A percentile compares a stretch with the other conserved stretches of the same genome.
These are phyloP conservation scores for Crithidia expoeki DNA, from an alignment of 208 protist species.

Conservation along the genomic window DNA sequence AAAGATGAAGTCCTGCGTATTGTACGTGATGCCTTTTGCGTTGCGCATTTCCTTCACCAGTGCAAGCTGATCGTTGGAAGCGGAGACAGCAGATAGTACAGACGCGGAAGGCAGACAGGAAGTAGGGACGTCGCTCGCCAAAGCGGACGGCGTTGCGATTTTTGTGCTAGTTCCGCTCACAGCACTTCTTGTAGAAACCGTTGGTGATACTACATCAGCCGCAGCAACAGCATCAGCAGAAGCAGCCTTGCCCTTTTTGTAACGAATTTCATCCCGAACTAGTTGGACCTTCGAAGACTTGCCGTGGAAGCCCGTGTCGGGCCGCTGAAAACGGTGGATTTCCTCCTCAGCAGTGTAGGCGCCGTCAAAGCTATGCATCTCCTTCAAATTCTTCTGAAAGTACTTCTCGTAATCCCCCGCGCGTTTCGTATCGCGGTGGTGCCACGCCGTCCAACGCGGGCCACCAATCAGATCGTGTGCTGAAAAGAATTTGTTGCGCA, in stretches of 20 bases:
- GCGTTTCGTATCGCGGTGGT: slow-evolving; percentile 45
- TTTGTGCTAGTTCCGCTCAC: not conserved
- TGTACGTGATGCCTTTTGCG: slow-evolving; percentile 52
- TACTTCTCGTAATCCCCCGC: slow-evolving; percentile 41
- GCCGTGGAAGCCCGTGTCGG: slow-evolving; percentile 33
- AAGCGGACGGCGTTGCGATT: no score
- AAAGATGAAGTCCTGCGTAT: slow-evolving; percentile 86
- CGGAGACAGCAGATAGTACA: not conserved
- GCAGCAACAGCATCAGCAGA: not conserved
- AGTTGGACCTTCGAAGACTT: slow-evolving; percentile 37
- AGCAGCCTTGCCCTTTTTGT: not conserved
- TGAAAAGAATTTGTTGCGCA: slow-evolving; percentile 75
- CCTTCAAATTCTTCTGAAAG: slow-evolving; percentile 43
- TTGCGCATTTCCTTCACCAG: slow-evolving; percentile 35
- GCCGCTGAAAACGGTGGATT: slow-evolving; percentile 36
- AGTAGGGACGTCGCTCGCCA: no score
- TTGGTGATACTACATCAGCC: no score
- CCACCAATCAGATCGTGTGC: slow-evolving; percentile 85
- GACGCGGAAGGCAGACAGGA: no score
- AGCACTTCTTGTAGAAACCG: not conserved
- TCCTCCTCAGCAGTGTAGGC: slow-evolving; percentile 48
- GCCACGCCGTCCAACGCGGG: slow-evolving; percentile 83
- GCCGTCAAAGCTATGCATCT: slow-evolving; percentile 38
- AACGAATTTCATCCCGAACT: slow-evolving; percentile 29
- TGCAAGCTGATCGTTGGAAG: slow-evolving; percentile 38